A percentile compares a stretch with the other conserved stretches of the same genome.
Conservation (phyloP, 2,329 filamentous ascomycete genomes). For the Xylariales sp. region DNA sequence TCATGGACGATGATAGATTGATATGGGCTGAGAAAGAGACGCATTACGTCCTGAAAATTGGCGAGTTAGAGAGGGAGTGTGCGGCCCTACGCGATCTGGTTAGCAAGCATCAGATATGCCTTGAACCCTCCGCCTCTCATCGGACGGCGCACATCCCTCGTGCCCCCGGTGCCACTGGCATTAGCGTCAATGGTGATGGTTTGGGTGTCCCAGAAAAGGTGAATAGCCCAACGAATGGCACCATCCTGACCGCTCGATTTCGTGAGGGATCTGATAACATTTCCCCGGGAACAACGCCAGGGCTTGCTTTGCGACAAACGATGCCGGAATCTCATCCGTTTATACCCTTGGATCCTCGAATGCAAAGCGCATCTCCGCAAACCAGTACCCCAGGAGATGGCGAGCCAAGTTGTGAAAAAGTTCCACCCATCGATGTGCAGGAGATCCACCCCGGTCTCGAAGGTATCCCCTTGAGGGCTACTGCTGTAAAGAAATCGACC, state of each 20-base stretch:
- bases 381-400: slow-evolving; percentile 7
- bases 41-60: slow-evolving; percentile 1
- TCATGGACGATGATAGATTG: slow-evolving; percentile 48
- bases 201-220: no score
- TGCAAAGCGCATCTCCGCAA: slow-evolving; percentile 32
- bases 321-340: slow-evolving; percentile 32
- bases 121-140: neutral
- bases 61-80: slow-evolving; percentile 19
- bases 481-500: slow-evolving; percentile 47
- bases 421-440: slow-evolving; percentile 52
- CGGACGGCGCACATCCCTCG: neutral
- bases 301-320: slow-evolving; percentile 17
- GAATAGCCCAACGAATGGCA: slow-evolving; percentile 10
- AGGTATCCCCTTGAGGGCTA: slow-evolving; percentile 52
- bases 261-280: slow-evolving; percentile 14
- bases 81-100: neutral
- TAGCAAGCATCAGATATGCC: neutral
- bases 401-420: slow-evolving; percentile 23
- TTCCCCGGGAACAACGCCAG: slow-evolving; percentile 15
- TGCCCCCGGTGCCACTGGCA: slow-evolving; percentile 10
- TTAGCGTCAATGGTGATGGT: slow-evolving; percentile 9
- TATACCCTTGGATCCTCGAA: slow-evolving; percentile 38
- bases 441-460: slow-evolving; percentile 56
- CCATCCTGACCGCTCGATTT: slow-evolving; percentile 11
- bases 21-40: slow-evolving; percentile 42